Base-by-base conservation (phyloP, 139 green algal genomes). In the Chlamydomonas eustigma region DNA sequence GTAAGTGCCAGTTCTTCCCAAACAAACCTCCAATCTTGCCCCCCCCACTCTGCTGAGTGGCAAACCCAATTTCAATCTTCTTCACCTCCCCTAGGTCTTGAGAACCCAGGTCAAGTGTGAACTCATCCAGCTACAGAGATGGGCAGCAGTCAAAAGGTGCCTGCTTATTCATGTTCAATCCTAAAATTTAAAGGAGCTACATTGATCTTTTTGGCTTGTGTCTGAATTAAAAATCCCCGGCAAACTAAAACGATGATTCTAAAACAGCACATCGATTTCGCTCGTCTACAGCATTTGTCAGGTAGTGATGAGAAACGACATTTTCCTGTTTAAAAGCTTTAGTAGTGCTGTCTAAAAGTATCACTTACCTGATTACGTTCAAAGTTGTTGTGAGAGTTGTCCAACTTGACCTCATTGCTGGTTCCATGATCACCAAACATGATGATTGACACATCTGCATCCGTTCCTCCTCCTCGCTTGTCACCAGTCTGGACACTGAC, bases 391-490 rank as follows among this genome's bases (percentile, higher is more conserved):
- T 69, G 38, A 39, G 34, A 72, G 50, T 28, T 81, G 67, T 90
- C 82, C 12, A 90, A 76, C 58, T 78, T 79, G 31, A 88, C 64
- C 75, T 88, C 85, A 38, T 64, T 51, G 51, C 66, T 87, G 64
- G 38, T 74, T n/a, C 32, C 64, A 30, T 82, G 76, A 6, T 79
- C 75, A 22, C 88, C 89, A 37, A 85, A 52, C n/a, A 94, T 37
- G 39, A 83, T 81, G 66, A 89, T 76, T 64, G 78, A 85, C 51
- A 94, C 82, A 73, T 94, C 91, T 32, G 81, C 75, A 51, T 88
- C 81, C 18, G 88, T 92, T 39, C 87, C 88, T 2, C 86, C 82
- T 4, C 88, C 88, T 0, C 84, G 68, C 50, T 87, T 75, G 50
- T 88, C 67, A n/a, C 66, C 64, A 2, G 84, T 88, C 32, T 74